Conservation (phyloP, 164 flowering plant genomes). For the Brasenia schreberi region DNA sequence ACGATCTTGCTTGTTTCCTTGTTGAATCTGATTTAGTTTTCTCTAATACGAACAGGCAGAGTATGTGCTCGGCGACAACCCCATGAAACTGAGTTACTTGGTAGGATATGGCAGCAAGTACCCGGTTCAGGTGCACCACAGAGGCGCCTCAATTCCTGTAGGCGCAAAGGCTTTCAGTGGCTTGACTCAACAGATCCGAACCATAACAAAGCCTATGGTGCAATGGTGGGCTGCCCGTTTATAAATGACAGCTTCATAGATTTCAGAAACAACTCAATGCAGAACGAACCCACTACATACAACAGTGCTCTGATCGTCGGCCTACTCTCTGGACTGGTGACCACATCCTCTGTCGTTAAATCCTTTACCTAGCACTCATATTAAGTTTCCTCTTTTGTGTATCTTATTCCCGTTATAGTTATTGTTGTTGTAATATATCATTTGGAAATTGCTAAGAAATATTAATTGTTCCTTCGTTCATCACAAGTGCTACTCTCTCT, state of each 20-base stretch:
- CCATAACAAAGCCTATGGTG: conserved; percentile 78
- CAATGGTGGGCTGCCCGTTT: conserved; percentile 88
- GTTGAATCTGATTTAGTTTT: background rate
- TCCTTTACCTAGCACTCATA: conserved; percentile 32
- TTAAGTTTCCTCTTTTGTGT: background rate
- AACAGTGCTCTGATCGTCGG: conserved; percentile 71
- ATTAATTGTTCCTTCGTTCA: no score
- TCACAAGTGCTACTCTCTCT: no score
- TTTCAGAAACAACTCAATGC: conserved; percentile 69
- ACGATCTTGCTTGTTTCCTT: background rate
- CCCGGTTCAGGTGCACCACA: conserved; percentile 73
- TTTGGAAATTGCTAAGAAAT: background rate
- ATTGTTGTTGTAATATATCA: background rate
- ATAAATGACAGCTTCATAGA: conserved; percentile 57
- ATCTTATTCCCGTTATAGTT: no score
- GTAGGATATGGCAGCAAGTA: conserved; percentile 78
- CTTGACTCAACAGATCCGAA: conserved; percentile 48
- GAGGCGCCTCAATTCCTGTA: conserved; percentile 92
- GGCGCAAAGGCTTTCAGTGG: conserved; percentile 64
- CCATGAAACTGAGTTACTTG: conserved; percentile 71
- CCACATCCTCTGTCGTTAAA: conserved; percentile 57
- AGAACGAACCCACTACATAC: conserved; percentile 77
- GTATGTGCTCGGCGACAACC: conserved; percentile 82
- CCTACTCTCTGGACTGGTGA: conserved; percentile 71
- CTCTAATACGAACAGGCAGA: conserved; percentile 31